Evolutionary conservation across 345 rosid species (phyloP).

Genomic region (Lepidium africanum): DNA sequence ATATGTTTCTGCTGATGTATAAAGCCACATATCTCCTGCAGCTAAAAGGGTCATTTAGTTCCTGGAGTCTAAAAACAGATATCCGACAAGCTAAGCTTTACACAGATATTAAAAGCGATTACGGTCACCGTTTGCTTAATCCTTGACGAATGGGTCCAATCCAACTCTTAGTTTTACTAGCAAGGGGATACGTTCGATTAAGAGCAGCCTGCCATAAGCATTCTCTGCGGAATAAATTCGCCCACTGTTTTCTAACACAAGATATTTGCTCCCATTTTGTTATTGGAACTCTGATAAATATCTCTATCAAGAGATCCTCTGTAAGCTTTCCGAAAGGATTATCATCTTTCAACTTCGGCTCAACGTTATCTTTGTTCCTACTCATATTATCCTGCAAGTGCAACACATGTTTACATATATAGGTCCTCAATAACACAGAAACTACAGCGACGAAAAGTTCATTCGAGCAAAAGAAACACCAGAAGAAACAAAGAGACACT

Average conservation of each 20-base stretch:
- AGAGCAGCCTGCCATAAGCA: conserved; percentile 87
- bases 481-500: background rate
- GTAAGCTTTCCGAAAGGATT: conserved; percentile 54
- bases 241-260: conserved; percentile 73
- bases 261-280: conserved; percentile 54
- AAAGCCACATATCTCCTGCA: conserved; percentile 78
- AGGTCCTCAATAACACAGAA: background rate
- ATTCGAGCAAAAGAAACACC: background rate
- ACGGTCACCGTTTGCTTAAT: conserved; percentile 47
- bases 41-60: conserved; percentile 11
- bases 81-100: background rate
- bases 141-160: conserved; percentile 80
- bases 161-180: conserved; percentile 57
- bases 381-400: conserved; percentile 59
- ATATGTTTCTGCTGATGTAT: conserved; percentile 50
- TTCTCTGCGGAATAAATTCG: conserved; percentile 56
- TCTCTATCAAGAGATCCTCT: conserved; percentile 71
- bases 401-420: background rate
- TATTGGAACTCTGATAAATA: conserved; percentile 64
- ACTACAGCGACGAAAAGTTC: background rate
- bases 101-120: background rate
- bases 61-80: background rate
- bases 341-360: conserved; percentile 23
- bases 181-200: conserved; percentile 42
- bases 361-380: conserved; percentile 17